Base-by-base conservation (phyloP, 1,139 yeast genomes). In the Hyphopichia pseudoburtonii region DNA sequence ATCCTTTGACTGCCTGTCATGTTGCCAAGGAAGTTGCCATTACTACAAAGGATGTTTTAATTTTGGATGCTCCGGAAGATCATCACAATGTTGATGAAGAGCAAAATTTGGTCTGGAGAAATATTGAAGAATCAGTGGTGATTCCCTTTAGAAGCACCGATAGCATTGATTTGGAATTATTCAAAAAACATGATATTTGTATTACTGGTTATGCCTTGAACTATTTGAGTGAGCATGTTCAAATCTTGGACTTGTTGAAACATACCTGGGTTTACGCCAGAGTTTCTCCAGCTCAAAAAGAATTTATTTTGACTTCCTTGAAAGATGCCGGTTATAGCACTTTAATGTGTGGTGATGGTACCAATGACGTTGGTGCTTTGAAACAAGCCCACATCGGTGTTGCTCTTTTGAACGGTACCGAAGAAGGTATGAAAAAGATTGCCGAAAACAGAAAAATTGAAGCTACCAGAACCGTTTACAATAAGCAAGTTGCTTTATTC, bases 291-390 rank as follows among this genome's bases (percentile, higher is more conserved):
- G 60, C 84, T 25, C 98, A 92, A 70, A 94, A 92, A 67, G 98
- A 92, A 66, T 88, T 84, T 49, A 82, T 92, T 52, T 73, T 94
- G 55, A 85, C 83, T 45, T 78, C 88, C 30, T 77, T 88, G 59
- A 92, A 92, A 62, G 84, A 81, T 42, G 79, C 89, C 58, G 97
- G 97, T 24, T 92, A 90, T 64, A 85, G 79, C 55, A 92, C 98
- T 24, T 76, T 94, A 52, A 92, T 92, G 99, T 92, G 98, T 68
- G 99, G 99, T 73, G 99, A 92, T 66, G 99, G 99, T 66, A 92
- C 99, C 24, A 92, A 92, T 60, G 99, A 92, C 72, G 98, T 92
- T 39, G 99, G 99, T 63, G 99, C 99, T 38, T 78, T 92, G 66
- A 94, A 92, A 63, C 97, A 92, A 69, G 97, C 99, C 7, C 96